These are phyloP conservation scores for Wallacemonas sp. DNA, from an alignment of 208 protist genomes.

Conservation along the genomic window DNA sequence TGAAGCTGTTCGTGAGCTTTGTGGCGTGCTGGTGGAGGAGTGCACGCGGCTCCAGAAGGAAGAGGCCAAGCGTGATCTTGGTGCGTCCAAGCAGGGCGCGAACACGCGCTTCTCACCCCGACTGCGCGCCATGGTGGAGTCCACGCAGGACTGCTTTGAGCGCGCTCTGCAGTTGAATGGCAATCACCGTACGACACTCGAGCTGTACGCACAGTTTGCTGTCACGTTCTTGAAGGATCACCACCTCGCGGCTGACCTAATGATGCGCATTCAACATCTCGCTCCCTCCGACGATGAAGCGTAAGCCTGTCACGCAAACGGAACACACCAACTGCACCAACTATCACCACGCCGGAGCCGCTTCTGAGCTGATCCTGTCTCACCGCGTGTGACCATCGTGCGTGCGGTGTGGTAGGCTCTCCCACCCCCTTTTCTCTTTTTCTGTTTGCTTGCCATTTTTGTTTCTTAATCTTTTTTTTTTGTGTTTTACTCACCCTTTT, in stretches of 20 bases:
- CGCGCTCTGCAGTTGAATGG: conserved; percentile 36
- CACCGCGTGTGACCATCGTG: too few species aligned
- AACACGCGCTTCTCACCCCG: conserved; percentile 14
- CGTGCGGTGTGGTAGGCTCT: too few species aligned
- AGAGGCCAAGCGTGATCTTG: conserved; percentile 21
- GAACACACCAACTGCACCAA: background rate
- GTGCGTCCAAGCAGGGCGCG: conserved; percentile 19
- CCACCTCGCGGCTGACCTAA: conserved; percentile 39
- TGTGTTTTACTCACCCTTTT: conserved; percentile 10
- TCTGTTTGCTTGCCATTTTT: background rate
- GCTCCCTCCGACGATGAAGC: conserved; percentile 15
- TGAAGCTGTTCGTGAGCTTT: conserved; percentile 53
- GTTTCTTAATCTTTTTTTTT: conserved; percentile 21
- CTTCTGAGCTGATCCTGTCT: too few species aligned
- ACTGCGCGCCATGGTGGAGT: conserved; percentile 41
- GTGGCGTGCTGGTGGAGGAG: conserved; percentile 53
- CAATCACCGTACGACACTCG: conserved; percentile 34
- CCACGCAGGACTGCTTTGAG: conserved; percentile 50
- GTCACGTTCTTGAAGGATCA: conserved; percentile 57
- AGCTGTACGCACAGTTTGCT: conserved; percentile 71
- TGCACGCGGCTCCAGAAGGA: conserved; percentile 53
- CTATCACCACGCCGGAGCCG: too few species aligned
- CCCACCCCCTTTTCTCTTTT: background rate
- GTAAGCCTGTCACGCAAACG: too few species aligned
- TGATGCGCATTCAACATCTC: conserved; percentile 35